Evolutionary conservation across 192 early-diverging fungal species (phyloP).

Genomic region (Linnemannia zychae): DNA sequence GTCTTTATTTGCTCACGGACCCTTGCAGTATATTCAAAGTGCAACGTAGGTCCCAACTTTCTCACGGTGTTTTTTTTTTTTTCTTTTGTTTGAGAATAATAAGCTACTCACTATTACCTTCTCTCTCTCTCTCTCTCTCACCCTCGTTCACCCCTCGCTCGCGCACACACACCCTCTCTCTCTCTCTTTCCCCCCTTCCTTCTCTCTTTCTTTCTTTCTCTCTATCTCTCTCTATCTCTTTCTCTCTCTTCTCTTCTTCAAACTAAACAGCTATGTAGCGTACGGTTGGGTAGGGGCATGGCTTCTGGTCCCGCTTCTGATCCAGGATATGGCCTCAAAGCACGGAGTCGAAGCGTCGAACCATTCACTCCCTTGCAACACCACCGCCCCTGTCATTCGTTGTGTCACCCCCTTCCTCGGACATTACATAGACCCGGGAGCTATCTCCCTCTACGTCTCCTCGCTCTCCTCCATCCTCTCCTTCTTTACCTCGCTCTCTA

Average conservation of each 20-base stretch:
- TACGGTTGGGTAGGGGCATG: conserved; percentile 17
- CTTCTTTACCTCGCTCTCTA: conserved; percentile 34
- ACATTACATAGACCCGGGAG: conserved; percentile 18
- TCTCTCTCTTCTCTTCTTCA: neutral
- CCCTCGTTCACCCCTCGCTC: neutral
- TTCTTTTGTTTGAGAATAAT: too few species aligned
- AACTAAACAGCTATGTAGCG: neutral
- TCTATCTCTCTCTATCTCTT: too few species aligned
- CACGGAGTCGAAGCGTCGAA: conserved; percentile 15
- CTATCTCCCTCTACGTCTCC: conserved; percentile 41
- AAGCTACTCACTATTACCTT: too few species aligned
- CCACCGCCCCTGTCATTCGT: neutral
- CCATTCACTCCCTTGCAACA: conserved; percentile 18
- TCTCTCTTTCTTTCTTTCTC: too few species aligned
- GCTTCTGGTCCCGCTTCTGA: conserved; percentile 14
- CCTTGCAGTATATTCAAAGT: conserved; percentile 1
- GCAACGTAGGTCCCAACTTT: conserved; percentile 1
- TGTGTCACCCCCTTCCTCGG: conserved; percentile 21
- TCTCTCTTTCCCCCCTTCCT: too few species aligned
- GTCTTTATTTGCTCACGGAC: neutral
- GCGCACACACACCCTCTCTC: too few species aligned
- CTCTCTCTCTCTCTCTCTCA: too few species aligned
- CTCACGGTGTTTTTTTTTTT: neutral
- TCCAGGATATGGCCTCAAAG: conserved; percentile 24
- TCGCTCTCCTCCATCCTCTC: conserved; percentile 36